Percentiles rank a stretch among this genome's conserved stretches.
These are phyloP conservation scores for Astrocystis sublimbata DNA, from an alignment of 495 filamentous ascomycete species.

Conservation along the genomic window DNA sequence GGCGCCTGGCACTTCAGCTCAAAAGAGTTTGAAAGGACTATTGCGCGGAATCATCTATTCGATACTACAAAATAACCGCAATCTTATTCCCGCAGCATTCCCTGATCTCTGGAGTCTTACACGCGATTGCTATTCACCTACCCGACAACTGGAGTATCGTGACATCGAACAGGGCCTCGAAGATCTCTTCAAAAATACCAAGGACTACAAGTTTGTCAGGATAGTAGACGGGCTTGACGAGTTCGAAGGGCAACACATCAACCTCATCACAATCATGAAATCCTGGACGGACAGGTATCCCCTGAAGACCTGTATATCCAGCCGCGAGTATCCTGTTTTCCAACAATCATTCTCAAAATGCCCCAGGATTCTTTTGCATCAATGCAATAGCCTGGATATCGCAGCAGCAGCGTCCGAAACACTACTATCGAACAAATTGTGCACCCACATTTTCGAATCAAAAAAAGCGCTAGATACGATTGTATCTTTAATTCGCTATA, in stretches of 20 bases:
- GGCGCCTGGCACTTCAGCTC: conserved; percentile 16
- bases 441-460: neutral
- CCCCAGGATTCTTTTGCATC: conserved; percentile 24
- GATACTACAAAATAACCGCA: conserved; percentile 9
- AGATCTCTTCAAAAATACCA: neutral
- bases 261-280: conserved; percentile 14
- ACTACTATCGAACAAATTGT: conserved; percentile 12
- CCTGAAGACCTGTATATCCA: conserved; percentile 24
- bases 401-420: conserved; percentile 13
- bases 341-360: conserved; percentile 16
- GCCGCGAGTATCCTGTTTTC: conserved; percentile 23
- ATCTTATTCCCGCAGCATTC: conserved; percentile 14
- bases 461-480: neutral
- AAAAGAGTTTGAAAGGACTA: conserved; percentile 22
- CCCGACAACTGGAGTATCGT: neutral
- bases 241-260: conserved; percentile 27
- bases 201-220: conserved; percentile 23
- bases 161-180: conserved; percentile 6
- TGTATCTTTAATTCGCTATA: conserved; percentile 16
- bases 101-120: neutral
- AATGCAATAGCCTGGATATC: conserved; percentile 33
- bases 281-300: neutral
- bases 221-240: conserved; percentile 55
- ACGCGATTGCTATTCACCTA: neutral
- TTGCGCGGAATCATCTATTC: conserved; percentile 16